Base-by-base conservation (phyloP, 2,329 filamentous ascomycete species). In the Mycosphaerella sp. region DNA sequence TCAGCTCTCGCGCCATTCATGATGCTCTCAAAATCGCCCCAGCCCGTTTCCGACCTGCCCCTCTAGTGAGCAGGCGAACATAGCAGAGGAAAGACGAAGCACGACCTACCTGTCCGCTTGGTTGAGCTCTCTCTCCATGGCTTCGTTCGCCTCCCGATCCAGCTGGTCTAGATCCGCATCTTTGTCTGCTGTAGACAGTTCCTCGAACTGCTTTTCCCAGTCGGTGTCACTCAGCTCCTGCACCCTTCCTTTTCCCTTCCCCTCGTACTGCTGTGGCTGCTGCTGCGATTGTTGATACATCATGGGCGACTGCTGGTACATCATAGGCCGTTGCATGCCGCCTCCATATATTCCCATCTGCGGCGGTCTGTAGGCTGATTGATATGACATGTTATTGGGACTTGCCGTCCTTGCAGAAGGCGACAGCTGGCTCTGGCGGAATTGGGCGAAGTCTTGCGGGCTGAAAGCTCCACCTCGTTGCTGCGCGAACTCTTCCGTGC, bases 171-270 rank as follows among this genome's bases (percentile, higher is more conserved):
- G 68, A 64, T 73, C 60, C 29, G 72, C 70, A 58, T 78, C 71
- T 64, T 80, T 73, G 66, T 85, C 80, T 57, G 84, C 77, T 59
- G 85, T 74, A 69, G 92, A 89, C 69, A 96, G 84, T 72, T 93
- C 83, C 54, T 89, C 87, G 71, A 98, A 98, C 71, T 97, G 90
- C 64, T 90, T 89, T 73, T 97, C 92, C 93, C 93, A 97, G 67
- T 95, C 86, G 66, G 86, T 71, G 64, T 98, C 92, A 69, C 96
- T 89, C 23, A 97, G 80, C 74, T 97, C 93, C 10, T 97, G 85
- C 74, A 97, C 81, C 36, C 80, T 75, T 5, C 76, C 82, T 72
- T 95, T 95, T 39, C 87, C 91, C 70, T 97, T 97, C 55, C 87
- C 88, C 71, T 90, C 72, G 42, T 76, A 73, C 59, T 74, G 68